Evolutionary conservation across 2,329 filamentous ascomycete genomes (phyloP).

Genomic region (Xylogone sp.): DNA sequence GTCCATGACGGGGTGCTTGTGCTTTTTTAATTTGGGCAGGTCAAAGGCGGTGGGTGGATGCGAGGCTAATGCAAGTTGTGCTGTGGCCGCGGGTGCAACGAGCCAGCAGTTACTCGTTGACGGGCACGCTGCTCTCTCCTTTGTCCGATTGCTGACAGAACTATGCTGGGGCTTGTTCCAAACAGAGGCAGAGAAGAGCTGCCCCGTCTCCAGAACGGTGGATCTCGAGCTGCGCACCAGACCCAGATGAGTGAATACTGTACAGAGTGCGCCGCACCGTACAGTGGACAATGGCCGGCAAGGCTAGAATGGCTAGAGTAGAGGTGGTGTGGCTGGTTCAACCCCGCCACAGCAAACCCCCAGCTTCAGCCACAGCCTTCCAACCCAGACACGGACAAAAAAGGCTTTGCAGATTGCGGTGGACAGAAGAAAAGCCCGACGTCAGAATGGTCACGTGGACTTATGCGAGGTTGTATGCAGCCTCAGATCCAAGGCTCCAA

Average conservation of each 20-base stretch:
- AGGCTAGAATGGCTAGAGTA: too few species aligned
- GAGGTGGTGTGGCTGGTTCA: too few species aligned
- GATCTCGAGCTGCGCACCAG: too few species aligned
- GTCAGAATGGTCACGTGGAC: neutral
- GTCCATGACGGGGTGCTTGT: conserved; percentile 15
- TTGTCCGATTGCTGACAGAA: neutral
- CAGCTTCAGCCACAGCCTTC: neutral
- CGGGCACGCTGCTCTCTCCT: conserved; percentile 1
- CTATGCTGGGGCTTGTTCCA: neutral
- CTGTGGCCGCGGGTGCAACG: conserved; percentile 4
- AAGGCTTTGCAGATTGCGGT: neutral
- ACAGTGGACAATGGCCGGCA: too few species aligned
- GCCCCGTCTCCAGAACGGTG: too few species aligned
- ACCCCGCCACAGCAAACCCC: neutral
- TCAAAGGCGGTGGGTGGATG: conserved; percentile 19
- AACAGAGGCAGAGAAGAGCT: neutral
- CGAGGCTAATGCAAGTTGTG: conserved; percentile 18
- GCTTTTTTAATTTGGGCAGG: conserved; percentile 6
- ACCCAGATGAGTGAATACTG: too few species aligned
- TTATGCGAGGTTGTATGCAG: neutral
- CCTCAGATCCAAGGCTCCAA: neutral
- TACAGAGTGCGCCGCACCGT: too few species aligned
- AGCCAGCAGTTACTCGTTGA: too few species aligned
- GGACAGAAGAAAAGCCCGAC: neutral
- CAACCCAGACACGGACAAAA: neutral